phyloP scores from a whole-genome alignment of 1,139 yeast species.

The Meyerozyma sp. region DNA sequence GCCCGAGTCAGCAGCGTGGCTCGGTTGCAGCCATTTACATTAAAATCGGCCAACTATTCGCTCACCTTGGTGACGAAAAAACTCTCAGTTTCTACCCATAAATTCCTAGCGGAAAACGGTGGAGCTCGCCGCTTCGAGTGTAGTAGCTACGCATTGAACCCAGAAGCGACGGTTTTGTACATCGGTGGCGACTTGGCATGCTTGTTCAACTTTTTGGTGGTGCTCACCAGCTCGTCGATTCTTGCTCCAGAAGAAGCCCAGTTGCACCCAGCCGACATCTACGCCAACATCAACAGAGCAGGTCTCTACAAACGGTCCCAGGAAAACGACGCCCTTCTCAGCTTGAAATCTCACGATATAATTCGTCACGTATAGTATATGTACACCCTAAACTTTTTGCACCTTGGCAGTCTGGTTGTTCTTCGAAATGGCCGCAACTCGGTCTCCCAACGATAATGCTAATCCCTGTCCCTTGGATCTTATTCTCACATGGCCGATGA shows the following conservation, averaged over 20 bases:
- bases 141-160: not conserved
- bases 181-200: not conserved
- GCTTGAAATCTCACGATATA: constrained; percentile 1
- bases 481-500: constrained; percentile 92
- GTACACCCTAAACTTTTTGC: constrained; percentile 1
- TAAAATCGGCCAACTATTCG: constrained; percentile 27
- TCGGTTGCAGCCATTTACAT: constrained; percentile 17
- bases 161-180: not conserved
- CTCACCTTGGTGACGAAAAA: constrained; percentile 6
- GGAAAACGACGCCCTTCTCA: not conserved
- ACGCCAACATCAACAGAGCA: not conserved
- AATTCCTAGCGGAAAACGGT: not conserved
- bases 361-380: not conserved
- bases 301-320: constrained; percentile 1
- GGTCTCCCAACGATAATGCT: constrained; percentile 91
- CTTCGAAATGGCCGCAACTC: constrained; percentile 75
- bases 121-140: not conserved
- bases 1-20: constrained; percentile 22
- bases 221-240: not conserved
- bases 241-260: not conserved
- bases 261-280: not conserved
- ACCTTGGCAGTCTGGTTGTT: constrained; percentile 30
- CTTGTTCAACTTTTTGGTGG: not conserved
- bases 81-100: not conserved
- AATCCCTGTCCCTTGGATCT: constrained; percentile 98